phyloP scores from a whole-genome alignment of 2,329 filamentous ascomycete genomes.

The Ophiosphaerella korrae region DNA sequence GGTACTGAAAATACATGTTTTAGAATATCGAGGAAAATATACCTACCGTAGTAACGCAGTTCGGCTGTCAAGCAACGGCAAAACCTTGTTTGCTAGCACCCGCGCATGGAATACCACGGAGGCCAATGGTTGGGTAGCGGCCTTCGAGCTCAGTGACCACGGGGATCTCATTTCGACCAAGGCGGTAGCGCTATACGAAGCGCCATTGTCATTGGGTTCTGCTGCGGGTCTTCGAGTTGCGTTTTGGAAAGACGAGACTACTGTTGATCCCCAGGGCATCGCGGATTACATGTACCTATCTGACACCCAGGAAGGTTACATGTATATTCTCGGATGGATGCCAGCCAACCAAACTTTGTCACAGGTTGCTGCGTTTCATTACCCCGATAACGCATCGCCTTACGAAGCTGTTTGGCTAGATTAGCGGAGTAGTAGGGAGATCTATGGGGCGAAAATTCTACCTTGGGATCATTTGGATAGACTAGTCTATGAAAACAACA shows the following conservation, averaged over 20 bases:
- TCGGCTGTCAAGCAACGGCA: conserved; percentile 1
- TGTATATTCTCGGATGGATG: conserved; percentile 3
- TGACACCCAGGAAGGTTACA: conserved; percentile 3
- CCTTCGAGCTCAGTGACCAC: background rate
- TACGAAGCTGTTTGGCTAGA: conserved; percentile 8
- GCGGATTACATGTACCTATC: conserved; percentile 7
- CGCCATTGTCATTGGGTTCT: conserved; percentile 1
- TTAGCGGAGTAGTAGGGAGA: background rate
- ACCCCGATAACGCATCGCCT: background rate
- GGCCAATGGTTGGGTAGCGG: conserved; percentile 8
- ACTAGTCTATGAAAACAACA: too few relatives aligned
- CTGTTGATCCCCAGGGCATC: background rate
- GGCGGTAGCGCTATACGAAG: conserved; percentile 2
- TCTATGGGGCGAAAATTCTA: too few relatives aligned
- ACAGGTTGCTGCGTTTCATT: background rate
- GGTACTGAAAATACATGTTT: background rate
- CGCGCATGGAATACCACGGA: conserved; percentile 2
- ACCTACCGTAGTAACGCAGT: conserved; percentile 8
- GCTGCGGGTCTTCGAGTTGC: conserved; percentile 3
- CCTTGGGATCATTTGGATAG: too few relatives aligned
- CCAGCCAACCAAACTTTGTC: background rate
- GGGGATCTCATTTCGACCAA: background rate
- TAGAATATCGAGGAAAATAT: conserved; percentile 3
- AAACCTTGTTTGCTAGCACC: conserved; percentile 4
- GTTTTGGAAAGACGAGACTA: conserved; percentile 3